Conservation (phyloP, 2,329 filamentous ascomycete genomes). For the Phyllachora maydis region DNA sequence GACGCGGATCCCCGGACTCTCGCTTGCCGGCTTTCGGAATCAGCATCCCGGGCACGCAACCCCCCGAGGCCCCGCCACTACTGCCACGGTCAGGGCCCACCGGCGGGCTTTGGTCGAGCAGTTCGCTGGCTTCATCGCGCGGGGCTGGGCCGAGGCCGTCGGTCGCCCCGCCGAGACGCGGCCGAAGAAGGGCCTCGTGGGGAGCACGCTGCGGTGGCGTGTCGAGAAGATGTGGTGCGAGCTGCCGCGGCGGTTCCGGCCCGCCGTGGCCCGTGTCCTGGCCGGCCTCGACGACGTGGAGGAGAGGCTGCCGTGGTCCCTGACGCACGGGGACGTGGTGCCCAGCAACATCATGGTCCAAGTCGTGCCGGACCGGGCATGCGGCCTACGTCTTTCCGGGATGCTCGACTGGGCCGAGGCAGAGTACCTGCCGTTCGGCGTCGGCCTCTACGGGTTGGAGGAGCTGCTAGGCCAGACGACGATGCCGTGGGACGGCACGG, state of each 20-base stretch:
- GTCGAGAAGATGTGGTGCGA: constrained; percentile 13
- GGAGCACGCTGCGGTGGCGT: constrained; percentile 17
- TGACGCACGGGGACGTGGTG: constrained; percentile 41
- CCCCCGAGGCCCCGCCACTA: constrained; percentile 2
- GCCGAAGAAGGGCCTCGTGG: constrained; percentile 17
- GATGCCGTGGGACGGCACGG: background rate
- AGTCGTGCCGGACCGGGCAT: constrained; percentile 12
- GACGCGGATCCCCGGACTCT: constrained; percentile 17
- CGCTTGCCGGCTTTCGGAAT: constrained; percentile 14
- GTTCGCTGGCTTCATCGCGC: constrained; percentile 19
- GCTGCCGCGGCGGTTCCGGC: constrained; percentile 15
- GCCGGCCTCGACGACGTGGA: constrained; percentile 14
- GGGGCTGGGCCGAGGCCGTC: constrained; percentile 16
- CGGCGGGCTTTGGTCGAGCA: constrained; percentile 6
- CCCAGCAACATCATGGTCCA: constrained; percentile 34
- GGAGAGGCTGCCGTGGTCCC: constrained; percentile 26
- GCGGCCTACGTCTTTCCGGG: constrained; percentile 17
- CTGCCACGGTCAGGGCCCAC: constrained; percentile 1
- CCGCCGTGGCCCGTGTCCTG: constrained; percentile 8
- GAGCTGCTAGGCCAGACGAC: constrained; percentile 30
- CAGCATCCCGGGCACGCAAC: too few relatives aligned
- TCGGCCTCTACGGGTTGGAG: constrained; percentile 38
- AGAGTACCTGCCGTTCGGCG: constrained; percentile 37
- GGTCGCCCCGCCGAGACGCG: too few relatives aligned
- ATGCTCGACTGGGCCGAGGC: constrained; percentile 46